phyloP scores from a whole-genome alignment of 352 stramenopile species.

The Phytopythium delawarense region DNA sequence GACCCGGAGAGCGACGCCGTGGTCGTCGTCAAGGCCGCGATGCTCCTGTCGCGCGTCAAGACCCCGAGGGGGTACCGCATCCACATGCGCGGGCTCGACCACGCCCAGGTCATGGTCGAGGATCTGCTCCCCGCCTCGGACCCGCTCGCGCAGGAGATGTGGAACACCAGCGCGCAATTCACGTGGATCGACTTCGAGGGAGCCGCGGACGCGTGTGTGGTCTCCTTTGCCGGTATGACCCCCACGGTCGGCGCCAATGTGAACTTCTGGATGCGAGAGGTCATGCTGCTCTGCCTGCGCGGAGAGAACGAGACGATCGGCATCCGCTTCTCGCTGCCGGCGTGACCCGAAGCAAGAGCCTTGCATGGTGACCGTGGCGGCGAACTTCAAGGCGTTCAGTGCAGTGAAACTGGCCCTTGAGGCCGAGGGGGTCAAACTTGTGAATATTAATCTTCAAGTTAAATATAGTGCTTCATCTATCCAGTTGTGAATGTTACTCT shows the following conservation, averaged over 20 bases:
- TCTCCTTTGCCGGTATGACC: slow-evolving; percentile 5
- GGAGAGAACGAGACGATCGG: not conserved
- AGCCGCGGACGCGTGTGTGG: not conserved
- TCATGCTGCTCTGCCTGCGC: slow-evolving; percentile 1
- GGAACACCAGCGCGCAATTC: slow-evolving; percentile 2
- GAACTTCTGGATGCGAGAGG: slow-evolving; percentile 7
- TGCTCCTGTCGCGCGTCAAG: slow-evolving; percentile 6
- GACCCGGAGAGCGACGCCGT: slow-evolving; percentile 2
- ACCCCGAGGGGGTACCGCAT: not conserved
- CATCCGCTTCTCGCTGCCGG: slow-evolving; percentile 3
- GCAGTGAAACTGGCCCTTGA: no score
- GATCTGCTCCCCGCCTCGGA: not conserved
- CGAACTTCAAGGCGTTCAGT: no score
- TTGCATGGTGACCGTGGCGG: no score
- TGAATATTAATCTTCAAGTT: no score
- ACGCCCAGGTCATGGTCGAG: not conserved
- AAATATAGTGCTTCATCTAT: no score
- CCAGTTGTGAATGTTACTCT: no score
- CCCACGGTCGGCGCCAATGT: slow-evolving; percentile 3
- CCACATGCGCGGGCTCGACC: slow-evolving; percentile 4
- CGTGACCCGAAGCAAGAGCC: no score
- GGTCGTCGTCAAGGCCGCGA: not conserved
- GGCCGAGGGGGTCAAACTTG: no score
- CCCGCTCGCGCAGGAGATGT: not conserved
- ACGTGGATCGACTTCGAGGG: slow-evolving; percentile 8